A percentile compares a stretch with the other conserved stretches of the same genome.
Evolutionary conservation across 306 rosid species (phyloP).

Genomic region (Oemleria cerasiformis): DNA sequence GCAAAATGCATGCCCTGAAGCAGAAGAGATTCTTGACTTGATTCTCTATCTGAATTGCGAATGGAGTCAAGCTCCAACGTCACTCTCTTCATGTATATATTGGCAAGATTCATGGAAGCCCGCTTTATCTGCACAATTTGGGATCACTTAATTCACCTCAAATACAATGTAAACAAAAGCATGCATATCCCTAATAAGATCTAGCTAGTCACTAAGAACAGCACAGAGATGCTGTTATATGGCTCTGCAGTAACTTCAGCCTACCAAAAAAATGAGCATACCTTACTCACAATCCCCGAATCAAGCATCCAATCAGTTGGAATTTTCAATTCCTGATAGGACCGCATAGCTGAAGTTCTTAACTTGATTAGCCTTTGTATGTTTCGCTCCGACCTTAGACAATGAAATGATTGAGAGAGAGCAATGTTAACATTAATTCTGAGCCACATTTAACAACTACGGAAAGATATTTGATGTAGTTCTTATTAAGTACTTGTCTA

Average conservation of each 20-base stretch:
- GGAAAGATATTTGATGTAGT: conserved; percentile 9
- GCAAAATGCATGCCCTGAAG: conserved; percentile 86
- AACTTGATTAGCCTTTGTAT: conserved; percentile 61
- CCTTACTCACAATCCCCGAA: conserved; percentile 71
- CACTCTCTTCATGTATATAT: conserved; percentile 86
- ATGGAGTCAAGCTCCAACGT: conserved; percentile 63
- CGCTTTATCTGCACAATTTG: conserved; percentile 63
- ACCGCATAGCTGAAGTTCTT: conserved; percentile 51
- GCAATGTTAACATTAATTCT: conserved; percentile 16
- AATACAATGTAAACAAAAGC: background rate
- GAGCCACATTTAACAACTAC: background rate
- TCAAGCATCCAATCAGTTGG: conserved; percentile 95
- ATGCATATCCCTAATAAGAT: background rate
- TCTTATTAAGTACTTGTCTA: conserved; percentile 63
- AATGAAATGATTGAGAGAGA: conserved; percentile 20
- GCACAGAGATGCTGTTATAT: background rate
- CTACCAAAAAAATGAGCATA: conserved; percentile 19
- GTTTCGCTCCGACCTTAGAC: conserved; percentile 73
- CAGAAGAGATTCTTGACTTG: conserved; percentile 83
- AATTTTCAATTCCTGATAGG: conserved; percentile 64
- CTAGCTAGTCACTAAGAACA: background rate
- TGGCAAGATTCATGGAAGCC: conserved; percentile 75
- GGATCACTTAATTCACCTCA: conserved; percentile 14
- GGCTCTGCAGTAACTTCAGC: background rate
- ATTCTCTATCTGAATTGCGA: conserved; percentile 70